Evolutionary conservation across 2,329 filamentous ascomycete species (phyloP).

Genomic region (Albifimbria verrucaria): DNA sequence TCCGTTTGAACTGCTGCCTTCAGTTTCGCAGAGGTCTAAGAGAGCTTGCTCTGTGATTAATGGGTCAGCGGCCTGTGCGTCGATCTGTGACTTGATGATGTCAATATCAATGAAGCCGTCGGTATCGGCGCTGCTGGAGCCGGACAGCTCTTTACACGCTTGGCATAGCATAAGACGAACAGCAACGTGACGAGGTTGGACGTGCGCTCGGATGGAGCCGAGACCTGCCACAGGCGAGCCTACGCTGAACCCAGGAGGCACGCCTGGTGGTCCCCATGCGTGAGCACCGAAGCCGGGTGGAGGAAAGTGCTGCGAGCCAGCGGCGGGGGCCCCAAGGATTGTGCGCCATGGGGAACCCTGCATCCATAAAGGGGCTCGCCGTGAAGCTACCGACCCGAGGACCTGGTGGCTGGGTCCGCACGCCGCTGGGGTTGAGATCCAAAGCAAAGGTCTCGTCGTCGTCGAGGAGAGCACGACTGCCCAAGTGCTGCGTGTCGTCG

Average conservation of each 20-base stretch:
- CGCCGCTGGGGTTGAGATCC: conserved; percentile 26
- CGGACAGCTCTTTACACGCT: conserved; percentile 65
- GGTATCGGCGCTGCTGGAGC: conserved; percentile 32
- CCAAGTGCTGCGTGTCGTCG: conserved; percentile 76
- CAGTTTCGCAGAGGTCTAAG: conserved; percentile 82
- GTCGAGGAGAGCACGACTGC: conserved; percentile 83
- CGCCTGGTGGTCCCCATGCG: conserved; percentile 32
- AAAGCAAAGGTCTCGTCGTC: conserved; percentile 59
- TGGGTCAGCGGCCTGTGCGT: conserved; percentile 45
- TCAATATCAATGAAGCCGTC: conserved; percentile 70
- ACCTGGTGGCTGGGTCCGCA: conserved; percentile 51
- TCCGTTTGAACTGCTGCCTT: conserved; percentile 81
- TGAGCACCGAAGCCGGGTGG: conserved; percentile 45
- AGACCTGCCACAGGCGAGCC: conserved; percentile 26
- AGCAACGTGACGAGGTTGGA: conserved; percentile 62
- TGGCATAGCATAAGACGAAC: conserved; percentile 73
- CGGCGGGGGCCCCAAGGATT: conserved; percentile 39
- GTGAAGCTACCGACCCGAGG: conserved; percentile 38
- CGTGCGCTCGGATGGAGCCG: conserved; percentile 25
- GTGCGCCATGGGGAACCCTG: conserved; percentile 33
- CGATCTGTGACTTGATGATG: conserved; percentile 63
- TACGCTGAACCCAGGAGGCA: conserved; percentile 30
- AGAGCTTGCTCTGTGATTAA: conserved; percentile 59
- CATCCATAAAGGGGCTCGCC: conserved; percentile 39
- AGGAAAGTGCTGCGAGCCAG: conserved; percentile 33